These are phyloP conservation scores for Colletotrichum sp. DNA, from an alignment of 2,329 filamentous ascomycete genomes.

Conservation along the genomic window DNA sequence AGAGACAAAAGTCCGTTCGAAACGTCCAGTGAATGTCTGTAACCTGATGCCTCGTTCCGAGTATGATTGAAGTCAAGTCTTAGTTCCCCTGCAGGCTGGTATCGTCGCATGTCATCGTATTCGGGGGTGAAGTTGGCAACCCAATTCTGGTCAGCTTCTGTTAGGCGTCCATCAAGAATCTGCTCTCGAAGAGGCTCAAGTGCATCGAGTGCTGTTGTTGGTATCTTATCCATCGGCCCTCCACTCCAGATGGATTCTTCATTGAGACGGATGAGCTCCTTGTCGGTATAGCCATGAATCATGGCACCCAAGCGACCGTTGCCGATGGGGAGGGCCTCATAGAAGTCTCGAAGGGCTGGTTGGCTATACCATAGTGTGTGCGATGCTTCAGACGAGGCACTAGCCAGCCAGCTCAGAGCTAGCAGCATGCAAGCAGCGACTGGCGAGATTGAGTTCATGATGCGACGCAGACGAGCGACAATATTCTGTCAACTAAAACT, in stretches of 20 bases:
- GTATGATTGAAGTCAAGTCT: conserved; percentile 19
- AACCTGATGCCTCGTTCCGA: conserved; percentile 13
- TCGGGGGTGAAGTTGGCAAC: background rate
- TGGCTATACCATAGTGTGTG: background rate
- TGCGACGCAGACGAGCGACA: background rate
- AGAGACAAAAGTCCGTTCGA: background rate
- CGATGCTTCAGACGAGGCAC: background rate
- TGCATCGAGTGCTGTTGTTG: conserved; percentile 28
- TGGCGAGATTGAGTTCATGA: background rate
- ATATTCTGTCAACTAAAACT: background rate
- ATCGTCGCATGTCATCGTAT: background rate
- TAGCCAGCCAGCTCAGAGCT: background rate
- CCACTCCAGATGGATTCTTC: conserved; percentile 51
- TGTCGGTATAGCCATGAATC: conserved; percentile 37
- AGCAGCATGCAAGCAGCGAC: background rate
- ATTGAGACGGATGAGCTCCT: conserved; percentile 45
- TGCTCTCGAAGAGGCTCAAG: background rate
- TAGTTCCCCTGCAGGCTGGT: conserved; percentile 11
- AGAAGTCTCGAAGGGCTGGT: background rate
- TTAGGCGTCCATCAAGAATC: background rate
- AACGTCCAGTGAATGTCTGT: background rate
- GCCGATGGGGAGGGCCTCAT: conserved; percentile 38
- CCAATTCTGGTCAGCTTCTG: background rate
- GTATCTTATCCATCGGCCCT: conserved; percentile 40
- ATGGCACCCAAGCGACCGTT: conserved; percentile 44